These are phyloP conservation scores for Pseudogymnoascus sp. DNA, from an alignment of 2,329 filamentous ascomycete genomes.

Conservation along the genomic window DNA sequence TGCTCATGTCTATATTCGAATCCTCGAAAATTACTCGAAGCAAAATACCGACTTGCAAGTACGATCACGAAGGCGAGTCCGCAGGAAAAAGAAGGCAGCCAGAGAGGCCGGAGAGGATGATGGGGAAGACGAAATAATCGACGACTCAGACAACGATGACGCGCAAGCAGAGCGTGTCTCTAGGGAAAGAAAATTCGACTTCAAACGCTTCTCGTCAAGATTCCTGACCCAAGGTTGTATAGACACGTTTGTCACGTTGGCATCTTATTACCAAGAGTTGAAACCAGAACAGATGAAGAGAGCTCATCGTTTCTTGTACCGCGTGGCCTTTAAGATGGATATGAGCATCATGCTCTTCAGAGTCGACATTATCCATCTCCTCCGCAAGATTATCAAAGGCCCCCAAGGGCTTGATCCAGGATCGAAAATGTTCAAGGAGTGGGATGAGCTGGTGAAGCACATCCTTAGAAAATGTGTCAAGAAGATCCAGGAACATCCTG, in stretches of 20 bases:
- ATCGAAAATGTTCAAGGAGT: conserved; percentile 69
- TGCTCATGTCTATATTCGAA: conserved; percentile 81
- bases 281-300: conserved; percentile 76
- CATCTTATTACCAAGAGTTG: conserved; percentile 73
- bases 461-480: conserved; percentile 73
- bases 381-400: conserved; percentile 88
- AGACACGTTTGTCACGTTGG: conserved; percentile 79
- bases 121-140: conserved; percentile 45
- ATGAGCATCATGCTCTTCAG: conserved; percentile 82
- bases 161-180: conserved; percentile 61
- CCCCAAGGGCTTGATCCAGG: conserved; percentile 65
- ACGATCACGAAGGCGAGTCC: conserved; percentile 66
- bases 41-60: conserved; percentile 92
- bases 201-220: conserved; percentile 69
- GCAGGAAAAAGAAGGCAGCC: conserved; percentile 63
- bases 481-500: conserved; percentile 77
- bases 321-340: conserved; percentile 90
- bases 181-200: conserved; percentile 89
- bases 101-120: conserved; percentile 35
- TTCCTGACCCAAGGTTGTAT: conserved; percentile 81
- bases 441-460: conserved; percentile 82
- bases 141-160: conserved; percentile 69
- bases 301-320: conserved; percentile 88
- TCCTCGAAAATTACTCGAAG: conserved; percentile 88
- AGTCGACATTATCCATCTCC: conserved; percentile 79